These are phyloP conservation scores for Populus hybrid DNA, from an alignment of 441 rosid species.

Conservation along the genomic window DNA sequence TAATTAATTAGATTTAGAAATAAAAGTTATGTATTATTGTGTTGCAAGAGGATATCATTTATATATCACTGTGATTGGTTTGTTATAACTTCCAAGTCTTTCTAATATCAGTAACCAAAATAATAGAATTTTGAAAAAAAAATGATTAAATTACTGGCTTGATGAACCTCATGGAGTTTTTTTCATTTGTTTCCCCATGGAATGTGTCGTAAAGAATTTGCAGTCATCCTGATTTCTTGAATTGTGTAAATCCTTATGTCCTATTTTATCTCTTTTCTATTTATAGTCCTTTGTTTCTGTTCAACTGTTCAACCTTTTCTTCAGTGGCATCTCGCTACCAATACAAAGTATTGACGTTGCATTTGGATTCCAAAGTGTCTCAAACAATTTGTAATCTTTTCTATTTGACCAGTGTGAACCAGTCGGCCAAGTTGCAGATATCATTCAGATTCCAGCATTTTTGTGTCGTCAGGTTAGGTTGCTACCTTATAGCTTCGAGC, in stretches of 20 bases:
- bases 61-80: too few relatives aligned
- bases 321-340: background rate
- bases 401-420: constrained; percentile 58
- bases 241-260: background rate
- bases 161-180: too few relatives aligned
- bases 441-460: constrained; percentile 92
- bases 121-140: too few relatives aligned
- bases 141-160: too few relatives aligned
- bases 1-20: too few relatives aligned
- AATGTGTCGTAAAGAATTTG: too few relatives aligned
- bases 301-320: background rate
- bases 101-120: too few relatives aligned
- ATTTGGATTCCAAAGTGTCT: constrained; percentile 3
- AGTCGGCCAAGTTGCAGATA: constrained; percentile 80
- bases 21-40: too few relatives aligned
- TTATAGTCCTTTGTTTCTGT: background rate
- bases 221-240: too few relatives aligned
- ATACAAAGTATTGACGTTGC: background rate
- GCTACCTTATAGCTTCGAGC: constrained; percentile 7
- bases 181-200: too few relatives aligned
- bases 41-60: too few relatives aligned
- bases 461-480: constrained; percentile 81
- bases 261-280: background rate
- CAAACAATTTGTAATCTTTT: constrained; percentile 11
- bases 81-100: too few relatives aligned